Conservation (phyloP, 2,329 filamentous ascomycete species). For the Ciborinia camelliae region DNA sequence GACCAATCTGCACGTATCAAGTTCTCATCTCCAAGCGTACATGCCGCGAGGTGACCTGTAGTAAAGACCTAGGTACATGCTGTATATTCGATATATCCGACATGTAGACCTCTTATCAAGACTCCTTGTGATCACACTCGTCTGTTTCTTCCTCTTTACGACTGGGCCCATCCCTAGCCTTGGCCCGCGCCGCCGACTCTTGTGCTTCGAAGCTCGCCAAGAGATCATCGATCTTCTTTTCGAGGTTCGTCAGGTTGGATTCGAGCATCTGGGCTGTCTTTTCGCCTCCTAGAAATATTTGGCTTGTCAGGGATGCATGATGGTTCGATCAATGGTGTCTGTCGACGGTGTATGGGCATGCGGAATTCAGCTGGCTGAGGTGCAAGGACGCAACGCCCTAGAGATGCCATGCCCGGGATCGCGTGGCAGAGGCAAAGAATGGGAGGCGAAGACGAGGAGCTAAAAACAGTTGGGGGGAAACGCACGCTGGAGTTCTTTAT, state of each 20-base stretch:
- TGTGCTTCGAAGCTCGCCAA: constrained; percentile 47
- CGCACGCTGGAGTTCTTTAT: constrained; percentile 18
- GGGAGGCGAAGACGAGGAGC: neutral
- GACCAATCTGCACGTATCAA: neutral
- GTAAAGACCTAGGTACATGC: no score
- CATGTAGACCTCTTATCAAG: neutral
- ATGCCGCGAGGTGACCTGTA: neutral
- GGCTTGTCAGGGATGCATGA: constrained; percentile 9
- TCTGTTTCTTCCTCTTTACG: neutral
- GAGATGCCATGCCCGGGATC: neutral
- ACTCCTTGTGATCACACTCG: neutral
- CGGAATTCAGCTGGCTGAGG: neutral
- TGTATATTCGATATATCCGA: neutral
- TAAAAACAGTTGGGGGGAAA: constrained; percentile 1
- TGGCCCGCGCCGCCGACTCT: constrained; percentile 18
- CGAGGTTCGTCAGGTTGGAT: constrained; percentile 49
- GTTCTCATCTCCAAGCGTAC: neutral
- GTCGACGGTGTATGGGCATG: neutral
- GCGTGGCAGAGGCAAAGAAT: neutral
- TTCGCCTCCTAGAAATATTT: constrained; percentile 44
- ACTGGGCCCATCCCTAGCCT: neutral
- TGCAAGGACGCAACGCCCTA: neutral
- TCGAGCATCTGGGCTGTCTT: constrained; percentile 53
- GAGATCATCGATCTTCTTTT: constrained; percentile 54
- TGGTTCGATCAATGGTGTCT: neutral